Percentiles rank a stretch among this genome's conserved stretches.
phyloP scores from a whole-genome alignment of 306 rosid genomes.

The Malus asiatica region DNA sequence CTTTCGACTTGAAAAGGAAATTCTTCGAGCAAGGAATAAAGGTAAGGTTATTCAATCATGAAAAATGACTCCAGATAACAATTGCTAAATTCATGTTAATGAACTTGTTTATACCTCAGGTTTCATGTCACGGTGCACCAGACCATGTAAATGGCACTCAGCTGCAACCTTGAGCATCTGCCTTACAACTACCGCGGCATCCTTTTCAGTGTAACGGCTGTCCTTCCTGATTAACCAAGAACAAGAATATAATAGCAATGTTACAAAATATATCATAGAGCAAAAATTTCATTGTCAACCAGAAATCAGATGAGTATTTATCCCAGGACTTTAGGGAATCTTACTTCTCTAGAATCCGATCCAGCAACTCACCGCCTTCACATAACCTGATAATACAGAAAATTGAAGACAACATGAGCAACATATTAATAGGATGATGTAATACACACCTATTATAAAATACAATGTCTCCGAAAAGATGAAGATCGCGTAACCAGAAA shows the following conservation, averaged over 20 bases:
- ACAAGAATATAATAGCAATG: slow-evolving; percentile 13
- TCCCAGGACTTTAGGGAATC: slow-evolving; percentile 23
- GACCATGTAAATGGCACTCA: slow-evolving; percentile 94
- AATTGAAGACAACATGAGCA: background rate
- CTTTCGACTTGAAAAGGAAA: slow-evolving; percentile 81
- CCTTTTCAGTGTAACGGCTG: slow-evolving; percentile 91
- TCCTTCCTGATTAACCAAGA: slow-evolving; percentile 68
- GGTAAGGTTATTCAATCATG: background rate
- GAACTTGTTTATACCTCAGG: slow-evolving; percentile 63
- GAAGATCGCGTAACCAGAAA: slow-evolving; percentile 6
- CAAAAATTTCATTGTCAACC: slow-evolving; percentile 3
- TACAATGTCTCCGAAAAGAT: background rate
- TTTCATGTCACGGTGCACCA: slow-evolving; percentile 98
- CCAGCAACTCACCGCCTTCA: slow-evolving; percentile 95
- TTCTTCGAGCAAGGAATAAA: slow-evolving; percentile 44
- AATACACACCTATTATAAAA: background rate
- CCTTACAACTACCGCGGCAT: slow-evolving; percentile 90
- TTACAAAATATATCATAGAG: slow-evolving; percentile 4
- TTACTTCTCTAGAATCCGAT: slow-evolving; percentile 92
- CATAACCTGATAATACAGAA: slow-evolving; percentile 57
- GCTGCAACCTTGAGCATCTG: slow-evolving; percentile 99
- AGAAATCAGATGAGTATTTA: background rate
- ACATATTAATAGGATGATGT: background rate
- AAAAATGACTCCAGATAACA: slow-evolving; percentile 9
- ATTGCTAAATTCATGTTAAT: background rate